A percentile compares a stretch with the other conserved stretches of the same genome.
Evolutionary conservation across 192 early-diverging fungal species (phyloP).

Genomic region (Backusella circina): DNA sequence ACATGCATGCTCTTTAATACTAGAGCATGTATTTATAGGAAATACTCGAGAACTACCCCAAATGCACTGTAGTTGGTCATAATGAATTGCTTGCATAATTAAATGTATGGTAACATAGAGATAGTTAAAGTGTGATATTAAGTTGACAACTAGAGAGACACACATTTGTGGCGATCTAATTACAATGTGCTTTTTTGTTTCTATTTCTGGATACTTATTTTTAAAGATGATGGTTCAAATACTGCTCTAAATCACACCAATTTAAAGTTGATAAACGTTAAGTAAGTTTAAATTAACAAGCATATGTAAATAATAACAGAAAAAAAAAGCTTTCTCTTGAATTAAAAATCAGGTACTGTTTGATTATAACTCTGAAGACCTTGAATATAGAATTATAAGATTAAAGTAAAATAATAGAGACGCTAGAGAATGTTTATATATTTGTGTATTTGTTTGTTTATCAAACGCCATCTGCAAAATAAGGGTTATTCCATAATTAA

Average conservation of each 20-base stretch:
- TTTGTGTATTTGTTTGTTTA: neutral
- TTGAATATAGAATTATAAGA: too few relatives aligned
- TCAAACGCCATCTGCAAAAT: neutral
- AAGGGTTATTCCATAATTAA: too few relatives aligned
- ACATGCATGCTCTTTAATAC: neutral
- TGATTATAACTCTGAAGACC: neutral
- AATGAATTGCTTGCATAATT: neutral
- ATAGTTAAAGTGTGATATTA: too few relatives aligned
- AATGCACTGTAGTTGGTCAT: neutral
- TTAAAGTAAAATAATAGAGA: too few relatives aligned
- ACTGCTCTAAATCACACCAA: neutral
- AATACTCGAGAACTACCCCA: neutral
- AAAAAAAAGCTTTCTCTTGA: neutral
- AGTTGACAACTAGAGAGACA: too few relatives aligned
- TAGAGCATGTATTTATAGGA: neutral
- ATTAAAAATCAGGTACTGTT: neutral
- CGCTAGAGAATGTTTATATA: too few relatives aligned
- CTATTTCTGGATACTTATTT: neutral
- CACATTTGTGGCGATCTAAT: neutral
- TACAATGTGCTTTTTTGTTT: neutral
- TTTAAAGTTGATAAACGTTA: neutral
- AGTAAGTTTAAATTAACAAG: neutral
- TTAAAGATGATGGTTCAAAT: neutral
- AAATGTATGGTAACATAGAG: neutral
- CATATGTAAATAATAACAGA: neutral